Percentiles rank a stretch among this genome's conserved stretches.
Conservation (phyloP, 2,329 filamentous ascomycete species). For the Aaosphaeria pasadenensis region DNA sequence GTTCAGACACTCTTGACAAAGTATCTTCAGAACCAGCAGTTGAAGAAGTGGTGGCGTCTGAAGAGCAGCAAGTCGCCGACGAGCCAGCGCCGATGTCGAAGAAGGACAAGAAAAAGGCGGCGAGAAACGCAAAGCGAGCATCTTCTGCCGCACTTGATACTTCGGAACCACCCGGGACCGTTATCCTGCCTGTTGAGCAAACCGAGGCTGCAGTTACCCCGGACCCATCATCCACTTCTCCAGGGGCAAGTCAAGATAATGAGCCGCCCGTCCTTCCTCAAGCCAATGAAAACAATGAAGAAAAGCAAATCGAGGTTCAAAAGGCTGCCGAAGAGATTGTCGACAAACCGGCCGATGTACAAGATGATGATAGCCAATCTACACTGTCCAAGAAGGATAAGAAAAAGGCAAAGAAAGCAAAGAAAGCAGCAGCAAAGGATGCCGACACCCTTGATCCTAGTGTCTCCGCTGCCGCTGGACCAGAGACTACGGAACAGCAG, state of each 20-base stretch:
- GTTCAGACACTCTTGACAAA: too few relatives aligned
- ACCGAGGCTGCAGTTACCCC: background rate
- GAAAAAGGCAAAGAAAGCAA: conserved; percentile 1
- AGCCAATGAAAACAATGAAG: background rate
- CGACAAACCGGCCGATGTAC: background rate
- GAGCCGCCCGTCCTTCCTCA: background rate
- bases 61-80: background rate
- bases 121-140: conserved; percentile 14
- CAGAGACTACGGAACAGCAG: too few relatives aligned
- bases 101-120: conserved; percentile 47
- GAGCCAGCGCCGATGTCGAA: conserved; percentile 22
- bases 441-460: background rate
- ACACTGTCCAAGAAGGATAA: conserved; percentile 1
- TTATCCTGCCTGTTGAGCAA: conserved; percentile 4
- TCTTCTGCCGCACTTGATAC: background rate
- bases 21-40: too few relatives aligned
- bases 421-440: background rate
- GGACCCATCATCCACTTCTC: too few relatives aligned
- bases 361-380: background rate
- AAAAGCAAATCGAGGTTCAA: background rate
- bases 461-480: too few relatives aligned
- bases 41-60: background rate
- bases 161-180: background rate
- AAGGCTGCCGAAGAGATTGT: background rate
- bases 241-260: background rate